Evolutionary conservation across 345 rosid genomes (phyloP).

Genomic region (Firmiana major): DNA sequence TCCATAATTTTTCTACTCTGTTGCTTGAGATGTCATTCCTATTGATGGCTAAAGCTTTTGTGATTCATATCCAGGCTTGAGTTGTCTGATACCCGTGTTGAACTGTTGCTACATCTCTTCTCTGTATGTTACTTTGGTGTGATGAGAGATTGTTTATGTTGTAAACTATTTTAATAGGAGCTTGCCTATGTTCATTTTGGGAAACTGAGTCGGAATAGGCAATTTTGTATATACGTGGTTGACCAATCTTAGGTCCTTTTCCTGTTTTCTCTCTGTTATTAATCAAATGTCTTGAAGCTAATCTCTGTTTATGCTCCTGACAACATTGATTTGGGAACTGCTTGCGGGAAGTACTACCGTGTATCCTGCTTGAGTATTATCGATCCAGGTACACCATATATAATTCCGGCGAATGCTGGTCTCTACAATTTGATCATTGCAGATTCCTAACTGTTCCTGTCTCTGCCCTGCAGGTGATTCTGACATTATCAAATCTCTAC

Average conservation of each 20-base stretch:
- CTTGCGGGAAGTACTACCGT: constrained; percentile 75
- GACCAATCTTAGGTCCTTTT: not conserved
- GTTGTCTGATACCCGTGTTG: not conserved
- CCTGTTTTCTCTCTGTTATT: not conserved
- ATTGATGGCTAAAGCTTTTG: not conserved
- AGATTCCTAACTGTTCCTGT: not conserved
- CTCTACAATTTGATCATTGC: not conserved
- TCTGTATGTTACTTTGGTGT: not conserved
- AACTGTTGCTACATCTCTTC: not conserved
- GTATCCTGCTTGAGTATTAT: constrained; percentile 72
- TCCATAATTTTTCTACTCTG: not conserved
- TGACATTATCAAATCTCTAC: constrained; percentile 67
- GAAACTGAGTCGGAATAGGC: not conserved
- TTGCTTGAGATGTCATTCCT: not conserved
- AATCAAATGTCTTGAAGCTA: not conserved
- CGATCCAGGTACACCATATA: constrained; percentile 41
- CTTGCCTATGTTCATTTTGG: not conserved
- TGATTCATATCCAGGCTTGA: not conserved
- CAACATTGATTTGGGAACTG: constrained; percentile 75
- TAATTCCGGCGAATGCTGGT: not conserved
- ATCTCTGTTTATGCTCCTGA: constrained; percentile 23
- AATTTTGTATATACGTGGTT: not conserved
- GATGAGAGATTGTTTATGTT: not conserved
- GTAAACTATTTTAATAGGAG: not conserved
- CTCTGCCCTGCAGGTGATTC: constrained; percentile 49